Conservation (phyloP, 768 basidiomycete species). For the Multifurca ochricompacta region DNA sequence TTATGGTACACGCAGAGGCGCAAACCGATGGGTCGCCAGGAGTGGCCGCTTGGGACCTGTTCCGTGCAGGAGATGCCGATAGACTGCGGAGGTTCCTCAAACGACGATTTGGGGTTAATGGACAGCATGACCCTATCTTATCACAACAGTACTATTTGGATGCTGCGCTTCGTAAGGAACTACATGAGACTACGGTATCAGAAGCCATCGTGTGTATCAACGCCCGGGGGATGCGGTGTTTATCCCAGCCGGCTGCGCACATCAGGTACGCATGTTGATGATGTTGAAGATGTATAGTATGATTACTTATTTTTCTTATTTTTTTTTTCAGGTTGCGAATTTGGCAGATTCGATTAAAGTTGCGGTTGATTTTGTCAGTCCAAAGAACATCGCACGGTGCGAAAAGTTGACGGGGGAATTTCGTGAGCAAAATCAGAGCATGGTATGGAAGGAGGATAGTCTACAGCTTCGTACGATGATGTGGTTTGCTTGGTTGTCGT, state of each 20-base stretch:
- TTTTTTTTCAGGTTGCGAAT: slow-evolving; percentile 68
- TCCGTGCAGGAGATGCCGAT: slow-evolving; percentile 72
- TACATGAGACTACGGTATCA: slow-evolving; percentile 65
- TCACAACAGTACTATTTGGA: slow-evolving; percentile 85
- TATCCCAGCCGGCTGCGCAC: slow-evolving; percentile 90
- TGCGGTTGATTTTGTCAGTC: slow-evolving; percentile 90
- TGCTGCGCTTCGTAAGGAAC: slow-evolving; percentile 50
- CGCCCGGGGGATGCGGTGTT: slow-evolving; percentile 89
- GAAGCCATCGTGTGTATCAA: slow-evolving; percentile 81
- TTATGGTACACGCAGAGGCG: slow-evolving; percentile 68
- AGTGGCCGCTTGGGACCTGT: slow-evolving; percentile 89
- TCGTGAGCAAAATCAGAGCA: slow-evolving; percentile 78
- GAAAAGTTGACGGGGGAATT: slow-evolving; percentile 84
- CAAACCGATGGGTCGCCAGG: slow-evolving; percentile 56
- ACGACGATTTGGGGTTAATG: slow-evolving; percentile 48
- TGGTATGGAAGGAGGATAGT: slow-evolving; percentile 92
- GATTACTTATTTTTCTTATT: no score
- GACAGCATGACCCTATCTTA: slow-evolving; percentile 80
- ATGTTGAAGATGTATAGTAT: not conserved
- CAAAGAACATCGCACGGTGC: slow-evolving; percentile 85
- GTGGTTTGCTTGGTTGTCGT: slow-evolving; percentile 89
- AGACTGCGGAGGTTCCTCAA: slow-evolving; percentile 68
- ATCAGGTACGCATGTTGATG: slow-evolving; percentile 51
- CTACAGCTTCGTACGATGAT: slow-evolving; percentile 87
- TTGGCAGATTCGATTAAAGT: slow-evolving; percentile 94